Base-by-base conservation (phyloP, 176 grass and related monocot genomes). In the sorghum (Sorghum bicolor) region DNA sequence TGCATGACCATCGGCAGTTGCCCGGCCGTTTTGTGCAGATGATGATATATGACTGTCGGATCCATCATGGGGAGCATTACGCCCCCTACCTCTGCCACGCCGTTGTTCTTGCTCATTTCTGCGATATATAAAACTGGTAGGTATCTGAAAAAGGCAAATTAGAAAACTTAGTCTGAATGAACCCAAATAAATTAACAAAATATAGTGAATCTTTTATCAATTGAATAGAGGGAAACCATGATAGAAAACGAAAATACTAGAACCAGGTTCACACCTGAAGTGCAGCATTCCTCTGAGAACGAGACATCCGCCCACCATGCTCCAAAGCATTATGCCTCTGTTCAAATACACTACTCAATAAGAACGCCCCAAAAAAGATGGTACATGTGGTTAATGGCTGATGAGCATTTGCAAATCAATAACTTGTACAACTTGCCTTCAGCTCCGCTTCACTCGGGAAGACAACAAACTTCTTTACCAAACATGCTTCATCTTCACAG, bases 311-410 rank as follows among this genome's bases (percentile, higher is more conserved):
- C 30, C 93, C 91, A 6, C 93, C 93, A 75, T 99, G 96, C 80
- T 94, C 96, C 31, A 94, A 78, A 39, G 93, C 81, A 94, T 99
- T 96, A 94, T 99, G 96, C 65, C 96, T 94, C 96, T 99, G 81
- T 38, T 85, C 41, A 89, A 87, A 79, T 48, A 68, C 83, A 80
- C 24, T 31, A 74, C 17, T 29, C 41, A 79, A 17, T 44, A 78
- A 40, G 28, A 52, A 39, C 0, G n/a, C n/a, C n/a, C n/a, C 72
- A 9, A 67, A 65, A 26, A 10, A 53, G 17, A 36, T 48, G 33
- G 8, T 25, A 70, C 78, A 24, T 76, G 11, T 29, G 43, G 16
- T 55, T 8, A 24, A 39, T 0, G 24, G 17, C 22, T 24, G 19
- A 44, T 25, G 76, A 75, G 77, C 64, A 61, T 17, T 77, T 53